These are phyloP conservation scores for Setaria italica DNA, from an alignment of 202 grass and related monocot genomes.

Conservation along the genomic window DNA sequence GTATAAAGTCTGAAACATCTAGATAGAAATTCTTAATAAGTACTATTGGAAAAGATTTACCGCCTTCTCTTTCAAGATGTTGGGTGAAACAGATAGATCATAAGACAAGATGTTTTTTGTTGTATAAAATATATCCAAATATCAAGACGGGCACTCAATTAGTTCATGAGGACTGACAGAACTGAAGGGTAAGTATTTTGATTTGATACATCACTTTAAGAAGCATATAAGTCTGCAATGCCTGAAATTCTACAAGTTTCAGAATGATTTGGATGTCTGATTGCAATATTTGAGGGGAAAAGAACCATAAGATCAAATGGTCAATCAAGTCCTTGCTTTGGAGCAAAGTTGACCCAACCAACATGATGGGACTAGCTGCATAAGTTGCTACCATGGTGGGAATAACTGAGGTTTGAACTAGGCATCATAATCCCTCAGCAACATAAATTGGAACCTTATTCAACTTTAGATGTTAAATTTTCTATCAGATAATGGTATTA, in stretches of 20 bases:
- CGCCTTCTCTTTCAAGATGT: neutral
- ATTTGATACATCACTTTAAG: neutral
- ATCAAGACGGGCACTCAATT: conserved; percentile 2
- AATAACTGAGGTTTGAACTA: neutral
- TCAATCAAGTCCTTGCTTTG: conserved; percentile 1
- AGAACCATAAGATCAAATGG: neutral
- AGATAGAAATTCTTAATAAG: neutral
- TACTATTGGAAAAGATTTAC: neutral
- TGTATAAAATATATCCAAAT: conserved; percentile 3
- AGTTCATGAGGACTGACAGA: neutral
- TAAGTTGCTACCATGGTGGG: neutral
- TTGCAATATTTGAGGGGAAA: neutral
- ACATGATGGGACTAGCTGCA: neutral
- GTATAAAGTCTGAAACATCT: conserved; percentile 3
- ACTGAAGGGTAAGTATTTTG: neutral
- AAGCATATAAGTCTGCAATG: neutral
- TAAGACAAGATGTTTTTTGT: conserved; percentile 3
- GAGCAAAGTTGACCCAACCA: neutral
- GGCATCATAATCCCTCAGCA: conserved; percentile 1
- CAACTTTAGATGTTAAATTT: conserved; percentile 2
- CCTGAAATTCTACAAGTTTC: neutral
- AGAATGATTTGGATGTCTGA: neutral
- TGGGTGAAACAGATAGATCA: neutral
- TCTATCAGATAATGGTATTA: neutral
- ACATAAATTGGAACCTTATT: neutral